Conservation (phyloP, 805 yeast species). For the Spathaspora girioi region DNA sequence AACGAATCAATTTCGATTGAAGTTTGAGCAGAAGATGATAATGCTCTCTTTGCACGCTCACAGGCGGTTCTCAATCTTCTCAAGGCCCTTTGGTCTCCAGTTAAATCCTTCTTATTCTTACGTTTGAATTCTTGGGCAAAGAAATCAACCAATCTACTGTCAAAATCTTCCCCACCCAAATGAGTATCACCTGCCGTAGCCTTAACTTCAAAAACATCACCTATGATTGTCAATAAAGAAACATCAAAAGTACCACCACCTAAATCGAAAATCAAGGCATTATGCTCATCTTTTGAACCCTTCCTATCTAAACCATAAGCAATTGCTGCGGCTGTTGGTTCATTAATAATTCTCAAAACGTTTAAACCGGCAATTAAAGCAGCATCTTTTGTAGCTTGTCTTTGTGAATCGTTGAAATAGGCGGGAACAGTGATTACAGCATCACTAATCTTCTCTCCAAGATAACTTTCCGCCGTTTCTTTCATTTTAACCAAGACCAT, state of each 20-base stretch:
- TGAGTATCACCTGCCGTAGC: slow-evolving; percentile 97
- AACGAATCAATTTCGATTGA: slow-evolving; percentile 95
- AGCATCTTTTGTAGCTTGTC: slow-evolving; percentile 44
- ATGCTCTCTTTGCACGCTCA: slow-evolving; percentile 96
- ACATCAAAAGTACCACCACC: slow-evolving; percentile 99
- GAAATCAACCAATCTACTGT: slow-evolving; percentile 82
- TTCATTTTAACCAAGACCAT: slow-evolving; percentile 92
- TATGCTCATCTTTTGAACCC: slow-evolving; percentile 57
- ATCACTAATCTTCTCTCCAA: slow-evolving; percentile 72
- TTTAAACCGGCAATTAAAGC: slow-evolving; percentile 44
- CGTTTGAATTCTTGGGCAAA: slow-evolving; percentile 91
- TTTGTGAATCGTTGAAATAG: slow-evolving; percentile 41
- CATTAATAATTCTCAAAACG: slow-evolving; percentile 41
- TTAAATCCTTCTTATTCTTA: slow-evolving; percentile 83
- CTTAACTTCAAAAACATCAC: slow-evolving; percentile 86
- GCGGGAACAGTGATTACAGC: slow-evolving; percentile 45
- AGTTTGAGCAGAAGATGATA: slow-evolving; percentile 92
- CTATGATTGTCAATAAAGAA: slow-evolving; percentile 79
- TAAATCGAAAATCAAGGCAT: slow-evolving; percentile 87
- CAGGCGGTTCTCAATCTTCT: slow-evolving; percentile 96
- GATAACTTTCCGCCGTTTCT: slow-evolving; percentile 87
- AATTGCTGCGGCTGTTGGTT: slow-evolving; percentile 45
- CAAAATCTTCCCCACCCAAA: slow-evolving; percentile 97
- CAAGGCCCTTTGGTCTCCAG: slow-evolving; percentile 78
- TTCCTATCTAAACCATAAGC: slow-evolving; percentile 50